Base-by-base conservation (phyloP, 208 protist genomes). In the Leishmania amazonensis region DNA sequence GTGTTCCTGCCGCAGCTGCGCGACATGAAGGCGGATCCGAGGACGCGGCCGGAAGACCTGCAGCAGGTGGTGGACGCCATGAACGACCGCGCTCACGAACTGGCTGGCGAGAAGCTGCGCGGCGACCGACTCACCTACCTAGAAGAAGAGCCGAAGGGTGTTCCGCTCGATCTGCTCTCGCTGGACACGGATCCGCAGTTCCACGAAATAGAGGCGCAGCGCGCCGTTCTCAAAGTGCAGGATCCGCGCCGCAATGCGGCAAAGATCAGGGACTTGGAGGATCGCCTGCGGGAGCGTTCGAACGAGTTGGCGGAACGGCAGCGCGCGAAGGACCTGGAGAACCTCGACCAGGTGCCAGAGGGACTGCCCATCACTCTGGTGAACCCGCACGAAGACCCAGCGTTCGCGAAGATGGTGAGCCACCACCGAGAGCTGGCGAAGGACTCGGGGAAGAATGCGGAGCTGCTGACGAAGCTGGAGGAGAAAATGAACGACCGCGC, bases 221-320 rank as follows among this genome's bases (percentile, higher is more conserved):
- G 91, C 42, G 87, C 89, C 0, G 73, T 85, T 49, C 82, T 93
- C 17, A 95, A 93, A 84, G 76, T 85, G 65, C 87, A 91, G 76
- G 89, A 91, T 78, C 76, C 89, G 76, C 91, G 82, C 40, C 89
- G 91, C 70, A 95, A 96, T 62, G 90, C 87, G 13, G 82, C 82
- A 54, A 89, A 92, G 87, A 93, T 95, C 74, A 85, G 87, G 64
- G 91, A 93, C 47, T 80, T 94, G 17, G 90, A 97, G 84, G 86
- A 89, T 42, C 81, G 79, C 31, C 85, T 97, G 58, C 87, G 90
- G 81, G 87, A 91, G 35, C 90, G 92, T 64, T 89, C 88, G 1
- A 73, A 84, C 51, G 88, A 97, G 81, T 82, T 97, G 38, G 94
- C 94, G 15, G 84, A 91, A 28, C 78, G 85, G 83, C 91, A 94